phyloP scores from a whole-genome alignment of 345 rosid species.

The Heritiera fomes region DNA sequence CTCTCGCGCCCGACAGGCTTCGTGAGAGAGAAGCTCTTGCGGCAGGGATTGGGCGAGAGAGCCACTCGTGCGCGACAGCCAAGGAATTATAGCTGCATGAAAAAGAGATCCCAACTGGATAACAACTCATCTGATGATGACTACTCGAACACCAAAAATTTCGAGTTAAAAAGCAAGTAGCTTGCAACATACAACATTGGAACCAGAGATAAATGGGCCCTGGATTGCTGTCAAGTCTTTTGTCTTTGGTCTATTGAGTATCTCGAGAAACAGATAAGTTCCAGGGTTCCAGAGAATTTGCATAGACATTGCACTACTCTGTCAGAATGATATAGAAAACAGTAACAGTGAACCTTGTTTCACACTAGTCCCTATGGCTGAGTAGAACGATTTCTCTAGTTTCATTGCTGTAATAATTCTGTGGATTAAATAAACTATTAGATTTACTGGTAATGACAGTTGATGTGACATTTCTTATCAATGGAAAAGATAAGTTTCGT shows the following conservation, averaged over 20 bases:
- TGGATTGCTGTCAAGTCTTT: not conserved
- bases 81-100: too few species aligned
- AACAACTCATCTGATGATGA: not conserved
- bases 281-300: not conserved
- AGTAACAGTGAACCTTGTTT: too few species aligned
- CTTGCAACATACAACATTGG: not conserved
- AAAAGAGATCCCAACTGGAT: not conserved
- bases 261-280: not conserved
- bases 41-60: too few species aligned
- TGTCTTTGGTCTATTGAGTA: not conserved
- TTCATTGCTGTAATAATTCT: not conserved
- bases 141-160: not conserved
- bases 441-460: not conserved
- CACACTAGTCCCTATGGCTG: not conserved
- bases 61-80: too few species aligned
- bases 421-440: not conserved
- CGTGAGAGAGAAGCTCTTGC: too few species aligned
- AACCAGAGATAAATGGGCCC: slow-evolving; percentile 13
- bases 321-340: not conserved
- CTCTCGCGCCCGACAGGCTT: too few species aligned
- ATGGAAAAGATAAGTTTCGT: not conserved
- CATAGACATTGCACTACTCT: not conserved
- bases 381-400: too few species aligned
- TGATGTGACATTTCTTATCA: not conserved
- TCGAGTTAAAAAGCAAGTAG: not conserved